Conservation (phyloP, 805 yeast genomes). For the Wickerhamiella parazyma region DNA sequence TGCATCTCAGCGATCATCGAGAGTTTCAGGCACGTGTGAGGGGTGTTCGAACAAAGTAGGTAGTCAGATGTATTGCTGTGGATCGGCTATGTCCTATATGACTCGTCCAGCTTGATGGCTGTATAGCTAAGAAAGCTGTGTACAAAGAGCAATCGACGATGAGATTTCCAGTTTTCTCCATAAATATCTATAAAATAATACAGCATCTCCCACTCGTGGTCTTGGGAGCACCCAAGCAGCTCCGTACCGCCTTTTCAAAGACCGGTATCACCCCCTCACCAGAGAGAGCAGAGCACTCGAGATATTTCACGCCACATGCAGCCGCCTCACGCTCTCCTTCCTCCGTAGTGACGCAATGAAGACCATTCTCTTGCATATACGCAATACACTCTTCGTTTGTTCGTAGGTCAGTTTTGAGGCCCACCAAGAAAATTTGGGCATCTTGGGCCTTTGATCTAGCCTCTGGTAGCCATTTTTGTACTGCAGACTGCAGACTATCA, state of each 20-base stretch:
- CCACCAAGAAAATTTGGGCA: conserved; percentile 66
- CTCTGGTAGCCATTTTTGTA: conserved; percentile 78
- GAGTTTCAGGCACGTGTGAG: too few species aligned
- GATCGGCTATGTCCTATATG: too few species aligned
- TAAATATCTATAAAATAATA: conserved; percentile 13
- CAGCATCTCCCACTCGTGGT: conserved; percentile 16
- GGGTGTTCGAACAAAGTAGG: too few species aligned
- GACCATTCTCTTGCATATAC: conserved; percentile 35
- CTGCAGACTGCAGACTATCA: conserved; percentile 31
- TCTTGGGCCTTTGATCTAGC: conserved; percentile 68
- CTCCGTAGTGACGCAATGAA: conserved; percentile 30
- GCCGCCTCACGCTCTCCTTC: conserved; percentile 61
- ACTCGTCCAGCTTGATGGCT: too few species aligned
- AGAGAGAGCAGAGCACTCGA: conserved; percentile 83
- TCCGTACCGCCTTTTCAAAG: conserved; percentile 80
- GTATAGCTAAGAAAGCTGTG: too few species aligned
- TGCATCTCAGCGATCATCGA: too few species aligned
- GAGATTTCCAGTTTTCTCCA: too few species aligned
- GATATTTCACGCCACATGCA: conserved; percentile 67
- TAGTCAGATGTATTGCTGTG: too few species aligned
- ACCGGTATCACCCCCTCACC: conserved; percentile 94
- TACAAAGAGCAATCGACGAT: too few species aligned
- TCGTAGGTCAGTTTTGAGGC: conserved; percentile 72
- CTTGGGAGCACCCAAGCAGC: conserved; percentile 40
- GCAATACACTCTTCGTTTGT: conserved; percentile 28